Percentiles rank a stretch among this genome's conserved stretches.
These are phyloP conservation scores for Chlamydomonas schloesseri DNA, from an alignment of 139 green algal genomes.

Conservation along the genomic window DNA sequence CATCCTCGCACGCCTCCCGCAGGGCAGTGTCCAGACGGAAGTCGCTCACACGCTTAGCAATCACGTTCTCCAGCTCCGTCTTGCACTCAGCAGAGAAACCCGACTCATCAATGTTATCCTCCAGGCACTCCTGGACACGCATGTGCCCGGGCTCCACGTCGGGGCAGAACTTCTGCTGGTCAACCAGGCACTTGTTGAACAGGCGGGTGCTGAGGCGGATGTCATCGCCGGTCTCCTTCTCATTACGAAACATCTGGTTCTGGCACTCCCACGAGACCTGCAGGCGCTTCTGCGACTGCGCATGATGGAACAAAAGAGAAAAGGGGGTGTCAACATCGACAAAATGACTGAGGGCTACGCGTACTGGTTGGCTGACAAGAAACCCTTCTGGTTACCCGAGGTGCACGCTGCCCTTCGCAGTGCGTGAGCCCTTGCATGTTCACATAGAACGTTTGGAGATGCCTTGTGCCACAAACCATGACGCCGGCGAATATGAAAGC, in stretches of 20 bases:
- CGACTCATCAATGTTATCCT: slow-evolving; percentile 73
- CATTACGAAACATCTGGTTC: slow-evolving; percentile 80
- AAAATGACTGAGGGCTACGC: too few species aligned
- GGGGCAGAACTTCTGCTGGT: slow-evolving; percentile 84
- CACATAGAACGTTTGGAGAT: too few species aligned
- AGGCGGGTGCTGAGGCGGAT: slow-evolving; percentile 80
- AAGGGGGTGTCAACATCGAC: too few species aligned
- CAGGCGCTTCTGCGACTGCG: slow-evolving; percentile 63
- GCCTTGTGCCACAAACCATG: too few species aligned
- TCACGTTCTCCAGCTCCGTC: slow-evolving; percentile 72
- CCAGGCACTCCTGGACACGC: slow-evolving; percentile 80
- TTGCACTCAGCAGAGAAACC: slow-evolving; percentile 77
- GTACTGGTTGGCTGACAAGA: too few species aligned
- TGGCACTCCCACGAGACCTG: slow-evolving; percentile 79
- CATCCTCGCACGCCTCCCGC: slow-evolving; percentile 58
- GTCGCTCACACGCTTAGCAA: slow-evolving; percentile 68
- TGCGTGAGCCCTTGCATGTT: too few species aligned
- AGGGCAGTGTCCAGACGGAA: slow-evolving; percentile 78
- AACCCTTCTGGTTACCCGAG: too few species aligned
- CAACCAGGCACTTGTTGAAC: slow-evolving; percentile 75
- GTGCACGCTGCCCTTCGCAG: too few species aligned
- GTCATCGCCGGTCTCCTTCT: slow-evolving; percentile 84
- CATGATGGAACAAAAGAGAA: neutral
- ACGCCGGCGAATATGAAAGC: too few species aligned
- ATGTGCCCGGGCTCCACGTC: slow-evolving; percentile 74